Percentiles rank a stretch among this genome's conserved stretches.
These are phyloP conservation scores for Scleroderma citrinum DNA, from an alignment of 768 basidiomycete species.

Conservation along the genomic window DNA sequence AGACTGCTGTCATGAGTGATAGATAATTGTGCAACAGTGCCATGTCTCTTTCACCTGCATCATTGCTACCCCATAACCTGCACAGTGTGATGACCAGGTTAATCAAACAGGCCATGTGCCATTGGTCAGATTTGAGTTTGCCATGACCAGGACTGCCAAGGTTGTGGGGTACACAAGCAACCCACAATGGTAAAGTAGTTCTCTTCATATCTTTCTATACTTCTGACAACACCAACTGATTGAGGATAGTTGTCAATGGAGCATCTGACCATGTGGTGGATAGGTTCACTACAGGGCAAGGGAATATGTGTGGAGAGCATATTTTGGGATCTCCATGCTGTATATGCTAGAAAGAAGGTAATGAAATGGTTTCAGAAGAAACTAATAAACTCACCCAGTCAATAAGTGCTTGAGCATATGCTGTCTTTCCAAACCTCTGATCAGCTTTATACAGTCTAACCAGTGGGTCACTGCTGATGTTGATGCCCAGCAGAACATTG, in stretches of 20 bases:
- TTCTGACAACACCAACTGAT: neutral
- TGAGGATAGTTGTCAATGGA: neutral
- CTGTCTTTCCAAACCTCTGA: no score
- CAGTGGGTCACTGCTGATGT: no score
- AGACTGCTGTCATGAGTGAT: neutral
- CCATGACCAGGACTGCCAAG: constrained; percentile 28
- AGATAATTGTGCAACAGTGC: neutral
- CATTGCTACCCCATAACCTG: constrained; percentile 20
- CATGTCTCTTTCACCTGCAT: neutral
- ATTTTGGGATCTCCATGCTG: no score
- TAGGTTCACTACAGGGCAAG: no score
- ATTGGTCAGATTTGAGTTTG: constrained; percentile 31
- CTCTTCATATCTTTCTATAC: constrained; percentile 3
- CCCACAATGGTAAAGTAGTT: constrained; percentile 14
- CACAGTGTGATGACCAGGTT: constrained; percentile 26
- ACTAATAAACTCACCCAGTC: no score
- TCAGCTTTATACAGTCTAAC: no score
- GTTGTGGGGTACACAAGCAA: constrained; percentile 25
- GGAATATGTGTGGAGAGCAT: no score
- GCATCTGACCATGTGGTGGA: no score
- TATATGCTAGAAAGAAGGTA: no score
- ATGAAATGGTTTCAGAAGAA: no score
- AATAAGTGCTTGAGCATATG: no score
- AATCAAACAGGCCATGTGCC: constrained; percentile 14
- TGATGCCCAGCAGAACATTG: no score